These are phyloP conservation scores for Ormosia semicastrata DNA, from an alignment of 306 rosid genomes.

Conservation along the genomic window DNA sequence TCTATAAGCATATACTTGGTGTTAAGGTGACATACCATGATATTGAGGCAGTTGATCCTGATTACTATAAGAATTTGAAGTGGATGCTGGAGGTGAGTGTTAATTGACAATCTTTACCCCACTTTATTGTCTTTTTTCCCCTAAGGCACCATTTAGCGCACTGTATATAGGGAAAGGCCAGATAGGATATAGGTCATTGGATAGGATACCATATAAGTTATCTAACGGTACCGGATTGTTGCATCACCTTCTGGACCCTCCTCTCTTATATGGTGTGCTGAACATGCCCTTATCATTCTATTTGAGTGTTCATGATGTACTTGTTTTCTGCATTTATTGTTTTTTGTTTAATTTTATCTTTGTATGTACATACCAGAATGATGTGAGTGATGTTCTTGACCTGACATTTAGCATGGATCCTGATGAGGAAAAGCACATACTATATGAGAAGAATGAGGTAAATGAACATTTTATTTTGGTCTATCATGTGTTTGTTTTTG, in stretches of 20 bases:
- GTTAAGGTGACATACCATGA: constrained; percentile 99
- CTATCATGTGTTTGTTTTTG: neutral
- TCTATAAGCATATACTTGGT: constrained; percentile 95
- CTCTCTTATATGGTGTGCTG: neutral
- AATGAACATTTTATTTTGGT: constrained; percentile 14
- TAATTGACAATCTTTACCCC: constrained; percentile 8
- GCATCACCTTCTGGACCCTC: neutral
- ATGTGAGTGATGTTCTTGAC: constrained; percentile 88
- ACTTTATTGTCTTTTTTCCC: neutral
- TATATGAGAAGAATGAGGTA: constrained; percentile 93
- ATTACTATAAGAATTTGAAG: constrained; percentile 95
- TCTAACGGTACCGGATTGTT: neutral
- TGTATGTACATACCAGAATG: constrained; percentile 54
- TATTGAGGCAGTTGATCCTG: constrained; percentile 98
- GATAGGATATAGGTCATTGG: neutral
- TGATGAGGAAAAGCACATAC: constrained; percentile 95
- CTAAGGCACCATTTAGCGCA: neutral
- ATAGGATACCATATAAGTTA: neutral
- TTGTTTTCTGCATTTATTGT: constrained; percentile 9
- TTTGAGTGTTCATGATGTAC: constrained; percentile 3
- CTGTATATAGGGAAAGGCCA: neutral
- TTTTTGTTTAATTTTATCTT: constrained; percentile 2
- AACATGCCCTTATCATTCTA: constrained; percentile 1
- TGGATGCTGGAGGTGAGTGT: constrained; percentile 96
- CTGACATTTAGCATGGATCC: constrained; percentile 99